Evolutionary conservation across 1,284 basidiomycete genomes (phyloP), one percentile per base, ranked within the genome.

Genomic region (Ustilago trichophora): DNA sequence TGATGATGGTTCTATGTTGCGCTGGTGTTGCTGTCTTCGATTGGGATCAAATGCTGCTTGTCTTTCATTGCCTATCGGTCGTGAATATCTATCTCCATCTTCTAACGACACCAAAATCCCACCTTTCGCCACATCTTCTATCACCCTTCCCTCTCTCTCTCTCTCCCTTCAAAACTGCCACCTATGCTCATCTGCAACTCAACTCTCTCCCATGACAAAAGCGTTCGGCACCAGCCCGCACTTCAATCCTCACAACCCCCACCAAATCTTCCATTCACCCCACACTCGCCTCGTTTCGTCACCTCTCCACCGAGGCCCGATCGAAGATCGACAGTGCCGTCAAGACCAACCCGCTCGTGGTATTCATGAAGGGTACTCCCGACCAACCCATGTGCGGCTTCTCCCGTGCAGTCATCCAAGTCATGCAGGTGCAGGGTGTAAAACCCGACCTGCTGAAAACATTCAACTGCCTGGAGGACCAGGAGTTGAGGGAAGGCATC

Each of bases 291-390:
- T 46, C 26, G 3, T 5, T 32, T 21, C 81, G 84, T n/a, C 59
- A 75, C 9, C 77, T 86, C 16, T 83, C 83, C 7, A 80, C 80
- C 21, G 82, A 85, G 44, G 83, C 83, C 13, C 77, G 83, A 41
- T 80, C 82, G 65, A 82, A 83, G 64, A 85, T 86, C 62, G 84
- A 85, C 64, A 65, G 77, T 53, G 84, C 50, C 7, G 87, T 93
- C 31, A 83, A 86, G 10, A 82, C 85, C 2, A 87, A 87, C 60
- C 91, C 91, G 0, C 85, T 95, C 5, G 93, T 96, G 15, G 84
- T 96, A 11, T 96, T 96, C 84, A 95, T 96, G 92, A 96, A 96
- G 83, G 92, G 89, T 29, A 88, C 87, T 0, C 89, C 89, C 2
- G 85, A 87, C n/a, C 72, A 83, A 37, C 89, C 89, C 11, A 87